phyloP scores from a whole-genome alignment of 2,329 filamentous ascomycete genomes.

The Trichoderma sp. region DNA sequence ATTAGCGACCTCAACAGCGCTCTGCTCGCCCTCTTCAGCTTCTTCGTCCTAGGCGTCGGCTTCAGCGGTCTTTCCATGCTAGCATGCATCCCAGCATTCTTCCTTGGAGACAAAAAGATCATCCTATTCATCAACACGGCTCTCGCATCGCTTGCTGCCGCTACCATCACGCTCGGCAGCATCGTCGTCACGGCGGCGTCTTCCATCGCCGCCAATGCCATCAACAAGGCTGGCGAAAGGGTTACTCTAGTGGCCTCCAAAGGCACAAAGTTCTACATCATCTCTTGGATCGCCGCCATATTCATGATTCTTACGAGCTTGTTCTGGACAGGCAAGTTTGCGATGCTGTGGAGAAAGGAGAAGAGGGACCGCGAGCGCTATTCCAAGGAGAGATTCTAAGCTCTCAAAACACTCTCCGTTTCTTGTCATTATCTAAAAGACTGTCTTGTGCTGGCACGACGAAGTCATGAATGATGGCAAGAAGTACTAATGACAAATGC shows the following conservation, averaged over 20 bases:
- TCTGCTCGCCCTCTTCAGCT: slow-evolving; percentile 51
- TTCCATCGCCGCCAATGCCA: slow-evolving; percentile 43
- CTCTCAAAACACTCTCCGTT: neutral
- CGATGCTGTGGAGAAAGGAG: slow-evolving; percentile 26
- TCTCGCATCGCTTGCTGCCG: slow-evolving; percentile 40
- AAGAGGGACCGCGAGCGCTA: slow-evolving; percentile 30
- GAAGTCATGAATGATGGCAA: neutral
- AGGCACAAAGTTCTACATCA: slow-evolving; percentile 48
- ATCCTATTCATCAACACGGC: slow-evolving; percentile 42
- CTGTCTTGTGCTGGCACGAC: slow-evolving; percentile 14
- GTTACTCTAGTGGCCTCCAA: slow-evolving; percentile 48
- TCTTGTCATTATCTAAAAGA: neutral
- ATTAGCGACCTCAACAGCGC: slow-evolving; percentile 52
- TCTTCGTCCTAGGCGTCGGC: slow-evolving; percentile 49
- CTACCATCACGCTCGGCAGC: slow-evolving; percentile 45
- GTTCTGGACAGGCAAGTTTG: slow-evolving; percentile 46
- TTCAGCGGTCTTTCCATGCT: slow-evolving; percentile 49
- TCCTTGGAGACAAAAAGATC: slow-evolving; percentile 34
- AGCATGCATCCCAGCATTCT: slow-evolving; percentile 40
- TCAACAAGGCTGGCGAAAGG: slow-evolving; percentile 47
- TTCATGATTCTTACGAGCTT: slow-evolving; percentile 44
- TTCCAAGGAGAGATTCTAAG: slow-evolving; percentile 36
- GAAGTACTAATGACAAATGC: neutral
- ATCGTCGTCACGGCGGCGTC: slow-evolving; percentile 46
- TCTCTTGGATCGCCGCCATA: slow-evolving; percentile 52